phyloP scores from a whole-genome alignment of 495 filamentous ascomycete species.

The Penicillium silybi region DNA sequence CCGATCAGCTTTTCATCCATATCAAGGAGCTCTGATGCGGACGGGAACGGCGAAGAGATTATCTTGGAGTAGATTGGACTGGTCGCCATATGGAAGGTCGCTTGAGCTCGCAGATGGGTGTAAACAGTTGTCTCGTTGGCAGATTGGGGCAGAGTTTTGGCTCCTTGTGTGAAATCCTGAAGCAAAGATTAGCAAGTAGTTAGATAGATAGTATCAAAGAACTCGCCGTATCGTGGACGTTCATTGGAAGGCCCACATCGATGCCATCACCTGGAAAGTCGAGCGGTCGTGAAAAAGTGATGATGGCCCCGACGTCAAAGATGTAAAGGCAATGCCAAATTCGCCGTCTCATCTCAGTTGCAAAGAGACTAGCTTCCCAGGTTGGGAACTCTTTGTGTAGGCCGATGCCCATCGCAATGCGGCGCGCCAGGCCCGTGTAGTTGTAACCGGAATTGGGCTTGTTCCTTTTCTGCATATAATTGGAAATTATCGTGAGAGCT shows the following conservation, averaged over 20 bases:
- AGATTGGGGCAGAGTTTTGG: background rate
- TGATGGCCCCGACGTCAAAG: constrained; percentile 17
- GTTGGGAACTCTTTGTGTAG: constrained; percentile 19
- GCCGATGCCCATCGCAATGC: constrained; percentile 21
- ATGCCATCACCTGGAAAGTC: constrained; percentile 15
- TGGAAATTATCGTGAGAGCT: constrained; percentile 14
- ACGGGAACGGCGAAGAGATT: constrained; percentile 16
- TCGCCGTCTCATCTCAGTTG: constrained; percentile 13
- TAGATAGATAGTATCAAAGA: background rate
- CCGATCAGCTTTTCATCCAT: constrained; percentile 17
- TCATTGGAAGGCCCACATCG: constrained; percentile 17
- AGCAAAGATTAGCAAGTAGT: background rate
- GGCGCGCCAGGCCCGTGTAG: constrained; percentile 17
- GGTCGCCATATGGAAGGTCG: constrained; percentile 12
- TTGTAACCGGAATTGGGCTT: constrained; percentile 23
- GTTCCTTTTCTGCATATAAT: constrained; percentile 20
- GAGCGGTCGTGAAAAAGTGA: constrained; percentile 18
- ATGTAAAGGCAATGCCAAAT: constrained; percentile 20
- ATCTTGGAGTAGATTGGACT: constrained; percentile 17
- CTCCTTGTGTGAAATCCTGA: constrained; percentile 14
- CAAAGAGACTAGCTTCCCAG: constrained; percentile 2
- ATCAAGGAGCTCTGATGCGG: constrained; percentile 11
- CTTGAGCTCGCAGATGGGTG: constrained; percentile 15
- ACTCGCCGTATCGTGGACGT: constrained; percentile 15
- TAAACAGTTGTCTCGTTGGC: constrained; percentile 16